Evolutionary conservation across 805 yeast genomes (phyloP), one percentile per base, ranked within the genome.

Genomic region (Candida dajiaensis): DNA sequence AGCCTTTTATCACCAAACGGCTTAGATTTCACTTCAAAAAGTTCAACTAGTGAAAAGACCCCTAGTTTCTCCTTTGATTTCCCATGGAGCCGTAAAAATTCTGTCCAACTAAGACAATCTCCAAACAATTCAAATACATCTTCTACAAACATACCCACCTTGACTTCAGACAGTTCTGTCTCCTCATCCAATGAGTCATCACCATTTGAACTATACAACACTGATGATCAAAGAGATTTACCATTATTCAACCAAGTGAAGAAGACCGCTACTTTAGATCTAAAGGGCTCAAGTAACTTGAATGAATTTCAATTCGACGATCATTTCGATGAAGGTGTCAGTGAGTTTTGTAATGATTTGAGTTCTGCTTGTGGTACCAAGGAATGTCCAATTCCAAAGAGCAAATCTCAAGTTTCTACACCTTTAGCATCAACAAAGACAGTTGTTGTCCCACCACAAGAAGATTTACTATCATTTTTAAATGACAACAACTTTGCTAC

Each of bases 361-460:
- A 77, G 78, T 50, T 75, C 80, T 62, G 97, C 89, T 1, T 90
- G 97, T 66, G 97, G 97, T 16, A 81, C 83, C 7, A 81, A 72
- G 56, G 73, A 73, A 15, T 67, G 77, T 52, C 96, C 94, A 4
- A 62, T 82, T 4, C 95, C 96, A 3, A 64, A 67, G 56, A 45
- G 56, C 12, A 49, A 47, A 47, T 38, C 58, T 19, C 39, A 50
- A 16, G 42, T 47, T 3, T 42, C 50, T 12, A 39, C 51, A 1
- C 54, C 51, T 20, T 16, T 42, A 16, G 29, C 21, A 19, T 9
- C 43, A 3, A 20, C 22, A 7, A 37, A 31, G 15, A 33, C 44
- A 1, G 29, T 37, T n/a, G 4, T 23, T 21, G n/a, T 18, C 12
- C 38, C 4, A n/a, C 38, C 10, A n/a, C 22, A n/a, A 38, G 54